These are phyloP conservation scores for Pseudogymnoascus destructans DNA, from an alignment of 2,329 filamentous ascomycete genomes.

Conservation along the genomic window DNA sequence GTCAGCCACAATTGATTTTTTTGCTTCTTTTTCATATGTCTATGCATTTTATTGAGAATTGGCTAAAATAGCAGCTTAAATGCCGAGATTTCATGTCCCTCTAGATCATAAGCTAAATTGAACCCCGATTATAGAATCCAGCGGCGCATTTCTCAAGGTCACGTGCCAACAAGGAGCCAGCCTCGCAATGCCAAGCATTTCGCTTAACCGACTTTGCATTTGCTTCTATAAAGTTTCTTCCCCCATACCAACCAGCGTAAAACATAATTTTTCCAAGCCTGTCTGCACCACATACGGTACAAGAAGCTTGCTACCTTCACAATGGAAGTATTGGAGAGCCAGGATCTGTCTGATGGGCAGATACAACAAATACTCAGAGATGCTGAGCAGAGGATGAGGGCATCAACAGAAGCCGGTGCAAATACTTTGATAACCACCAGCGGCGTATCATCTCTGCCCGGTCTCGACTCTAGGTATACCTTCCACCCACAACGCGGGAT, in stretches of 20 bases:
- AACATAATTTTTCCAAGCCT: conserved; percentile 5
- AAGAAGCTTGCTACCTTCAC: neutral
- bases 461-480: conserved; percentile 9
- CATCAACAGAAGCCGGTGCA: conserved; percentile 27
- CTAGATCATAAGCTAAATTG: neutral
- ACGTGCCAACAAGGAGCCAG: neutral
- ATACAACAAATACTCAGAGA: conserved; percentile 49
- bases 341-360: conserved; percentile 47
- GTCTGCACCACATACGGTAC: conserved; percentile 3
- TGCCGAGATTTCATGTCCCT: neutral
- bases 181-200: conserved; percentile 3
- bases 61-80: neutral
- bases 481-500: neutral
- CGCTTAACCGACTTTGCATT: conserved; percentile 3
- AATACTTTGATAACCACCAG: conserved; percentile 14
- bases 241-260: neutral
- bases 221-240: conserved; percentile 8
- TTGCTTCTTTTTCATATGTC: neutral
- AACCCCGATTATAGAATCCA: neutral
- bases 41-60: neutral
- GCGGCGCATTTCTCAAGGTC: neutral
- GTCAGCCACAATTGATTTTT: neutral
- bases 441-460: conserved; percentile 13
- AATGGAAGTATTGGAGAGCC: conserved; percentile 17
- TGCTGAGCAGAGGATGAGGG: conserved; percentile 43